phyloP scores from a whole-genome alignment of 208 protist species.

The Trypanosoma melophagium region DNA sequence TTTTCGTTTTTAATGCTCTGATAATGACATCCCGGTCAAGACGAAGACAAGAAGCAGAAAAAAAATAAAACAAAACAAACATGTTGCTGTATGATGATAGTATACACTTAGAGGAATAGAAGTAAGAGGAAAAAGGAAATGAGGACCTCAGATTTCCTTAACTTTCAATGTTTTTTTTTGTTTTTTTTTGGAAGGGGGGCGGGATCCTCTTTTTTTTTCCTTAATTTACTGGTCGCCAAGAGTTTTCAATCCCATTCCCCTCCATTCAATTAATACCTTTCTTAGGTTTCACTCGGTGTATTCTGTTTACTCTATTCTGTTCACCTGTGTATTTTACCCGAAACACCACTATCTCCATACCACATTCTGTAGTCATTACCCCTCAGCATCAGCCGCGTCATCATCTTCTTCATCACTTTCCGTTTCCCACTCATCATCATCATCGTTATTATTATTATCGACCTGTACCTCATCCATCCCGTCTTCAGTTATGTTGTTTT shows the following conservation, averaged over 20 bases:
- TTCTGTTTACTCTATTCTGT: too few species aligned
- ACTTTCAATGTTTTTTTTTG: not conserved
- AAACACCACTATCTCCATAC: too few species aligned
- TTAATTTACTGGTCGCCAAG: too few species aligned
- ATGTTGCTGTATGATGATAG: not conserved
- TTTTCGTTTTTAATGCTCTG: not conserved
- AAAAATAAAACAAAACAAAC: not conserved
- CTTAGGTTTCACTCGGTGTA: too few species aligned
- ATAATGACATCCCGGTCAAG: too few species aligned
- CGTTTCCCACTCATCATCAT: conserved; percentile 23
- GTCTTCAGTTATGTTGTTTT: not conserved
- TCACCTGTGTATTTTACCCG: too few species aligned
- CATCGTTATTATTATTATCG: not conserved
- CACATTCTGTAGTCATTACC: conserved; percentile 5
- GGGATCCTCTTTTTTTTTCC: not conserved
- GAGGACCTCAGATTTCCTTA: not conserved
- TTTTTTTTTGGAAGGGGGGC: conserved; percentile 11
- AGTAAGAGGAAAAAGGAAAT: too few species aligned
- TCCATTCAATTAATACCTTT: too few species aligned
- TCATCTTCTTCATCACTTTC: conserved; percentile 20
- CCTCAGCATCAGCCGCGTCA: not conserved
- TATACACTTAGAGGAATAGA: not conserved
- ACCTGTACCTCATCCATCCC: not conserved
- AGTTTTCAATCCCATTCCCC: too few species aligned
- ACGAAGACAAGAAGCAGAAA: not conserved